A percentile compares a stretch with the other conserved stretches of the same genome.
Evolutionary conservation across 495 filamentous ascomycete species (phyloP).

Genomic region (Hypoxylon rickii): DNA sequence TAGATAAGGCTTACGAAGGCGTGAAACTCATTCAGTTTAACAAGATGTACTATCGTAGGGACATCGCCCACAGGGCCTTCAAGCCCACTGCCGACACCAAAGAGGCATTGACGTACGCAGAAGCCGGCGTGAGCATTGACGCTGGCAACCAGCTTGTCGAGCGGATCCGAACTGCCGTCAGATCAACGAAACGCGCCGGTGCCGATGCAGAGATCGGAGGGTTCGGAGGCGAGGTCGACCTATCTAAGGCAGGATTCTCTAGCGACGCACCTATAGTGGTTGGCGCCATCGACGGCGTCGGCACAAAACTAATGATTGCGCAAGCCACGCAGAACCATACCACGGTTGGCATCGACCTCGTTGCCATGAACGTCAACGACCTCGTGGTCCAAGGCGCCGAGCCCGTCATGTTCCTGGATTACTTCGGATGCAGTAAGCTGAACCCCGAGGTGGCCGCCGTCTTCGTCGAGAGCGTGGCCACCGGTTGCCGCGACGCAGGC

Average conservation of each 20-base stretch:
- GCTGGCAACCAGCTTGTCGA: slow-evolving; percentile 89
- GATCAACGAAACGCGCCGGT: slow-evolving; percentile 78
- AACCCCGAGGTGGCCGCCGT: slow-evolving; percentile 73
- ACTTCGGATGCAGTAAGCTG: slow-evolving; percentile 87
- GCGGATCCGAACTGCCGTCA: slow-evolving; percentile 82
- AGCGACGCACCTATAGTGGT: slow-evolving; percentile 74
- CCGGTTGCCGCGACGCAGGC: slow-evolving; percentile 42
- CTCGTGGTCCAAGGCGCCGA: slow-evolving; percentile 93
- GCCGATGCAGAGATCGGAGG: slow-evolving; percentile 91
- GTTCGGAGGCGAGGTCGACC: slow-evolving; percentile 88
- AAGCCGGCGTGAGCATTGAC: slow-evolving; percentile 89
- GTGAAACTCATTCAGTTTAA: slow-evolving; percentile 82
- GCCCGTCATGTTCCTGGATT: slow-evolving; percentile 93
- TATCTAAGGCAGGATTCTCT: slow-evolving; percentile 74
- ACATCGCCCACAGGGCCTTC: slow-evolving; percentile 81
- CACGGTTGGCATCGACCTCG: slow-evolving; percentile 92
- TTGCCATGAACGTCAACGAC: slow-evolving; percentile 99
- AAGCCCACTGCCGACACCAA: slow-evolving; percentile 45
- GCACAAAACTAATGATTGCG: slow-evolving; percentile 95
- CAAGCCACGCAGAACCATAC: slow-evolving; percentile 85
- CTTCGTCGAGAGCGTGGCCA: slow-evolving; percentile 86
- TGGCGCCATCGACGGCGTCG: slow-evolving; percentile 92
- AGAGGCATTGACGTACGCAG: slow-evolving; percentile 83
- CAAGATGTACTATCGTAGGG: slow-evolving; percentile 88
- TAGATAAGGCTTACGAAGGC: slow-evolving; percentile 79